Conservation (phyloP, 2,329 filamentous ascomycete species). For the Aspergillus fumigatus region DNA sequence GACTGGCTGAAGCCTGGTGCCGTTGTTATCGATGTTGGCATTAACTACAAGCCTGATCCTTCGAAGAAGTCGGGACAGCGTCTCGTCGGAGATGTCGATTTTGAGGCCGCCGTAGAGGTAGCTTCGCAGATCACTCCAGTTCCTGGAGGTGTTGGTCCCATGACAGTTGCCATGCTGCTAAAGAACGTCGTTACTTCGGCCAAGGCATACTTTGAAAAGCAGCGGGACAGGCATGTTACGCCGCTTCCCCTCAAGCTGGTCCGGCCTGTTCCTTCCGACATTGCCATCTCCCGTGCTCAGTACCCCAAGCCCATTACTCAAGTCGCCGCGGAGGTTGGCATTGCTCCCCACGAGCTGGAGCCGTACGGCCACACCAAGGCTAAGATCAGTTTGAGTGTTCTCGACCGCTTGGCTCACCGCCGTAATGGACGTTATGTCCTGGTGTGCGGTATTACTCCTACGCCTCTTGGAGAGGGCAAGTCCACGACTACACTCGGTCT, state of each 20-base stretch:
- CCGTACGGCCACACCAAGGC: conserved; percentile 94
- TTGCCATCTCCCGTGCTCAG: conserved; percentile 83
- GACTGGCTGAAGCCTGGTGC: conserved; percentile 92
- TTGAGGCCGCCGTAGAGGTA: conserved; percentile 74
- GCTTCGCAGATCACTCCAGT: conserved; percentile 94
- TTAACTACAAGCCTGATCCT: conserved; percentile 86
- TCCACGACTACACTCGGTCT: conserved; percentile 97
- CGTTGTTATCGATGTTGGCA: conserved; percentile 97
- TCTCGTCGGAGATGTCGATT: conserved; percentile 94
- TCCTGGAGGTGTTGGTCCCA: conserved; percentile 92
- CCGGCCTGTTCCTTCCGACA: conserved; percentile 88
- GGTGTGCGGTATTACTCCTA: conserved; percentile 93
- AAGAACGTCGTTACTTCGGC: conserved; percentile 92
- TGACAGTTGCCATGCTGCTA: conserved; percentile 98
- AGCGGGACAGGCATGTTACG: conserved; percentile 73
- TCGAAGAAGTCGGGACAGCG: conserved; percentile 89
- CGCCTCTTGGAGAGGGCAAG: conserved; percentile 93
- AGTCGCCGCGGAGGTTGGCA: conserved; percentile 80
- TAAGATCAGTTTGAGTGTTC: conserved; percentile 79
- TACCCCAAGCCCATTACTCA: conserved; percentile 86
- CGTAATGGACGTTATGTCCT: conserved; percentile 86
- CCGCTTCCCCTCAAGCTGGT: conserved; percentile 79
- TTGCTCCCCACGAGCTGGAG: conserved; percentile 83
- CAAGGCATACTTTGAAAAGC: conserved; percentile 72
- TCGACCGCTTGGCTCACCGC: conserved; percentile 82